Base-by-base conservation (phyloP, 1,284 basidiomycete genomes). In the Porodaedalea pini region DNA sequence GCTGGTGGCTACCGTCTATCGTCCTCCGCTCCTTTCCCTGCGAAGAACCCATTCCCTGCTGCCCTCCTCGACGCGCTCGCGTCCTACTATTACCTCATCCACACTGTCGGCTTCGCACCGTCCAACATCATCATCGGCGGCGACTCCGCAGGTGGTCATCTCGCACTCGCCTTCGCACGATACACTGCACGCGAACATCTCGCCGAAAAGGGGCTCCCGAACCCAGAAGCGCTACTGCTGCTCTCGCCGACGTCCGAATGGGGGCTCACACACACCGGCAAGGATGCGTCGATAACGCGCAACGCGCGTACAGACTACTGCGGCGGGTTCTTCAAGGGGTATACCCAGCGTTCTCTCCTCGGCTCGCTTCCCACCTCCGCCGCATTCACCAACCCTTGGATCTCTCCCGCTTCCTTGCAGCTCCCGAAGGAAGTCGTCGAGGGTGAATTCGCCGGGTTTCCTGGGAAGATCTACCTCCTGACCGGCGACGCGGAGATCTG, bases 71-170 rank as follows among this genome's bases (percentile, higher is more conserved):
- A 79, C 59, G 70, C 70, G 0, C 68, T 77, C 19, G 69, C 73
- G 1, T 70, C 70, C 0, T 78, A 77, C 59, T 57, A 67, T 43
- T 72, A 77, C 61, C 68, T 78, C 3, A 67, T 75, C 21, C 58
- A 69, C 17, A 62, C 61, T 1, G 63, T 71, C 44, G 65, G 67
- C 0, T 69, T 77, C 43, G 54, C 66, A 5, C 67, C 71, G 37
- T 59, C 65, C 4, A 73, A 78, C 63, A 75, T 83, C 56, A 65
- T 78, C 29, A 39, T 83, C n/a, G 67, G 65, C 2, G 81, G 81
- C n/a, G 79, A 82, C 64, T 76, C 74, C 7, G 80, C 81, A 0
- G 81, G 81, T 0, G 79, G 74, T 0, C 76, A 80, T 61, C 67
- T 81, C 13, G 75, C 73, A 0, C 58, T 78, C 4, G 71, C 73